Evolutionary conservation across 805 yeast genomes (phyloP).

Genomic region (Candida qinlingensis): DNA sequence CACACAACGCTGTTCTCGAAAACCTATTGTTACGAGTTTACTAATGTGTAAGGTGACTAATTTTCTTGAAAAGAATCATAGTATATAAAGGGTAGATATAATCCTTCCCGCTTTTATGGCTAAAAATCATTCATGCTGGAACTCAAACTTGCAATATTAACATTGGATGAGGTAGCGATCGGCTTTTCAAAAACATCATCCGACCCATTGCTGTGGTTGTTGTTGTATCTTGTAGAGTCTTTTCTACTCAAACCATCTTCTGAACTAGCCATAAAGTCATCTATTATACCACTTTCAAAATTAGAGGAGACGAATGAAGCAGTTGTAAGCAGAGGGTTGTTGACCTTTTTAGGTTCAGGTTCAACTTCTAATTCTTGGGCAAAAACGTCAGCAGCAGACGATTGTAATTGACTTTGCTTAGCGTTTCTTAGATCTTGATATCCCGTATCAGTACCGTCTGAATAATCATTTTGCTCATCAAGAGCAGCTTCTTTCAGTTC

Average conservation of each 20-base stretch:
- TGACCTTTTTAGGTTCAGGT: background rate
- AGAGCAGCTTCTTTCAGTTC: slow-evolving; percentile 10
- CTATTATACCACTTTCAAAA: slow-evolving; percentile 23
- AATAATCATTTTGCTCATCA: slow-evolving; percentile 6
- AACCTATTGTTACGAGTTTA: too few relatives aligned
- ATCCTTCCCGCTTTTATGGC: too few relatives aligned
- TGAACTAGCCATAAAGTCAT: slow-evolving; percentile 20
- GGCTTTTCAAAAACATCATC: slow-evolving; percentile 20
- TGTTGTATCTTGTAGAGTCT: background rate
- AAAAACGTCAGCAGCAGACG: slow-evolving; percentile 11
- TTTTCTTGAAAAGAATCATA: too few relatives aligned
- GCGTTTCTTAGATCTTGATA: slow-evolving; percentile 1
- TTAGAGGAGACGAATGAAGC: slow-evolving; percentile 20
- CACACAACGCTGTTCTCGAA: too few relatives aligned
- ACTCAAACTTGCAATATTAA: slow-evolving; percentile 21
- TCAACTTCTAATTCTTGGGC: slow-evolving; percentile 7
- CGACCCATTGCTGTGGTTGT: slow-evolving; percentile 1
- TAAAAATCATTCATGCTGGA: slow-evolving; percentile 18
- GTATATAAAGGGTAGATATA: too few relatives aligned
- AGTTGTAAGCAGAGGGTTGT: background rate
- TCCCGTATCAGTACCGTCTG: background rate
- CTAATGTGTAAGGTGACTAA: too few relatives aligned
- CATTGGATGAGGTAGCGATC: slow-evolving; percentile 25
- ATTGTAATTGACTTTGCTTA: background rate
- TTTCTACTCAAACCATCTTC: slow-evolving; percentile 12